Conservation (phyloP, 306 rosid genomes). For the Nissolia schottii region DNA sequence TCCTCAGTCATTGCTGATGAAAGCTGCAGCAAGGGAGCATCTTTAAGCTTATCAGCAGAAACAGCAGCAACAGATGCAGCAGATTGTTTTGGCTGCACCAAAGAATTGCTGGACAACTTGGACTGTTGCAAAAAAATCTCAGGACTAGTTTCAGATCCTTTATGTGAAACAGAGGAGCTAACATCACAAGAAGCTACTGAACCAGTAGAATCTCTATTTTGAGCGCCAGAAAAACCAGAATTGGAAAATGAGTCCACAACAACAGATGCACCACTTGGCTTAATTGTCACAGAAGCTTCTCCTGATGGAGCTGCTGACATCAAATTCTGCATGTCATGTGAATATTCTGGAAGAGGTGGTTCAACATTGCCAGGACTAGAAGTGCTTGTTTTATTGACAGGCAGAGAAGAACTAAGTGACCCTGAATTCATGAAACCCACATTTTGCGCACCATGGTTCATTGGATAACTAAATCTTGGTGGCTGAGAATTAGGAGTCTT, state of each 20-base stretch:
- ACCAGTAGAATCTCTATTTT: slow-evolving; percentile 45
- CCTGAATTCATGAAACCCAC: slow-evolving; percentile 39
- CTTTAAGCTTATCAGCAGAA: slow-evolving; percentile 32
- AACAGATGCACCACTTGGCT: slow-evolving; percentile 36
- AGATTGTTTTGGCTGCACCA: slow-evolving; percentile 35
- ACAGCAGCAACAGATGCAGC: slow-evolving; percentile 20
- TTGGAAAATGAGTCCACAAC: slow-evolving; percentile 33
- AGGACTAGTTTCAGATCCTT: slow-evolving; percentile 24
- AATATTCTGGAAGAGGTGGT: slow-evolving; percentile 42
- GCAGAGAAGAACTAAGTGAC: slow-evolving; percentile 33
- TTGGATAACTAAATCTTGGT: slow-evolving; percentile 53
- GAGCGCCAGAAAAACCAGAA: slow-evolving; percentile 34
- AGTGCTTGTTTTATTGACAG: slow-evolving; percentile 50
- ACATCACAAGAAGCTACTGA: slow-evolving; percentile 35
- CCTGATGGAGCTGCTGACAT: slow-evolving; percentile 34
- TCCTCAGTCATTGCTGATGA: slow-evolving; percentile 34
- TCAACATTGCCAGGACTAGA: slow-evolving; percentile 40
- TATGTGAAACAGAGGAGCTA: slow-evolving; percentile 33
- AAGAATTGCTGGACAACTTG: slow-evolving; percentile 37
- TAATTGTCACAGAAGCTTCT: slow-evolving; percentile 42
- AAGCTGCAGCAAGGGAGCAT: slow-evolving; percentile 19
- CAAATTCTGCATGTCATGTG: slow-evolving; percentile 42
- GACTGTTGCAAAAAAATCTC: slow-evolving; percentile 32
- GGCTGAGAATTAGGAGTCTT: slow-evolving; percentile 67
- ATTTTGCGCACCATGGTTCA: slow-evolving; percentile 54